phyloP scores from a whole-genome alignment of 1,284 basidiomycete species.

The Athelia psychrophila region DNA sequence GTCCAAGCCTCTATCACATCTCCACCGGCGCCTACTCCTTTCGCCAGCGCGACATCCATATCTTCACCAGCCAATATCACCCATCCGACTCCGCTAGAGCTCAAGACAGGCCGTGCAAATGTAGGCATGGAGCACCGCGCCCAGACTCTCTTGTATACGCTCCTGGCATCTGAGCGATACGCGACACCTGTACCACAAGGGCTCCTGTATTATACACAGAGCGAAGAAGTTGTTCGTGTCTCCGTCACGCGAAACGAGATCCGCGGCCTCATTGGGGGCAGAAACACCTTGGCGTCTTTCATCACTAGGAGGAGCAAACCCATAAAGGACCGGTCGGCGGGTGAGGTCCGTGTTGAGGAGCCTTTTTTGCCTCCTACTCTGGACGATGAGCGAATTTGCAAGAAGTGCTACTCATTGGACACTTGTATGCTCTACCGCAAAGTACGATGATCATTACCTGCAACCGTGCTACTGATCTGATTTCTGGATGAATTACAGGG shows the following conservation, averaged over 20 bases:
- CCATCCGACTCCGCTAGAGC: conserved; percentile 82
- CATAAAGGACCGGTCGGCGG: conserved; percentile 20
- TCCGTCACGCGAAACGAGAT: conserved; percentile 81
- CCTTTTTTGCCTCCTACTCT: conserved; percentile 85
- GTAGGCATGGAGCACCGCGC: conserved; percentile 92
- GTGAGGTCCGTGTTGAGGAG: conserved; percentile 20
- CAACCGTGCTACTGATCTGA: conserved; percentile 4
- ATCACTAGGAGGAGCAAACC: conserved; percentile 43
- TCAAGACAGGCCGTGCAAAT: conserved; percentile 87
- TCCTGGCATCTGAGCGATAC: conserved; percentile 90
- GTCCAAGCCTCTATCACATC: conserved; percentile 69
- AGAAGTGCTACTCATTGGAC: conserved; percentile 80
- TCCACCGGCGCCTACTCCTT: conserved; percentile 19
- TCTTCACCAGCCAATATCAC: conserved; percentile 22
- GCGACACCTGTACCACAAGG: conserved; percentile 71
- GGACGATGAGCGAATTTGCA: conserved; percentile 79
- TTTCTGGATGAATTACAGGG: conserved; percentile 41
- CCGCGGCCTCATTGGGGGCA: conserved; percentile 73
- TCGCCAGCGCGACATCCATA: conserved; percentile 1
- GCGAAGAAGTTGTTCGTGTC: conserved; percentile 83
- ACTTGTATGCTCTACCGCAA: conserved; percentile 94
- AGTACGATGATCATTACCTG: conserved; percentile 43
- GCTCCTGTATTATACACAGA: conserved; percentile 92
- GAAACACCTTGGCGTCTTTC: conserved; percentile 87
- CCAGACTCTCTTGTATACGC: conserved; percentile 96